Evolutionary conservation across 1,284 basidiomycete species (phyloP), one percentile per base, ranked within the genome.

Genomic region (Cutaneotrichosporon arboriforme): DNA sequence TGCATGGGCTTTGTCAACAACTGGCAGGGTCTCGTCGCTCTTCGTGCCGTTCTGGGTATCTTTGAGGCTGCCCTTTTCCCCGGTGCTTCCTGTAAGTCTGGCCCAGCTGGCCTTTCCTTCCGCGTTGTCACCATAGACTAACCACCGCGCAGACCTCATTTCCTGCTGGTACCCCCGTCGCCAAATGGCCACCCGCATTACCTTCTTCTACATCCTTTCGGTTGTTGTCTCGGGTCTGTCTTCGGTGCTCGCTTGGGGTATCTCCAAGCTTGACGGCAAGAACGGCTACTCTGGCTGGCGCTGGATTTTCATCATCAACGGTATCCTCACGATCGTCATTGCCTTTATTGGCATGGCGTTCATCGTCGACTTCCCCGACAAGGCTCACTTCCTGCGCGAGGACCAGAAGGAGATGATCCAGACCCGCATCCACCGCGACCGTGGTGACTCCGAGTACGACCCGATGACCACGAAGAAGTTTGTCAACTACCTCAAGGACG

Each of bases 141-240:
- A 73, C 4, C 76, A n/a, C n/a, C n/a, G n/a, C n/a, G 68, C 63
- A 38, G 13, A 69, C 64, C 65, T 79, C 18, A 71, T 78, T 52
- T 70, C 73, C 8, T 57, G 55, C 40, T 57, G 77, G 77, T 79
- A 78, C 63, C 73, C 75, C 1, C 73, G 77, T n/a, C 65, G 66
- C 51, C 72, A 77, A 60, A 73, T 74, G 47, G 74, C 77, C 48
- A 64, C 34, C 15, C 61, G 63, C 18, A 51, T 26, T 8, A 31
- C 49, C 13, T 44, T 51, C 42, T 51, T 51, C 26, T 51, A 44
- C 36, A 46, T 49, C 9, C 10, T 38, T 7, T 55, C 53, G 12
- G 47, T 60, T 10, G 57, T 53, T 40, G 39, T 58, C 23, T 50
- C 44, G 4, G 57, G 57, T 23, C 53, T 58, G 8, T 46, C 43